Conservation (phyloP, 352 stramenopile species). For the Phytophthora cryptogea region DNA sequence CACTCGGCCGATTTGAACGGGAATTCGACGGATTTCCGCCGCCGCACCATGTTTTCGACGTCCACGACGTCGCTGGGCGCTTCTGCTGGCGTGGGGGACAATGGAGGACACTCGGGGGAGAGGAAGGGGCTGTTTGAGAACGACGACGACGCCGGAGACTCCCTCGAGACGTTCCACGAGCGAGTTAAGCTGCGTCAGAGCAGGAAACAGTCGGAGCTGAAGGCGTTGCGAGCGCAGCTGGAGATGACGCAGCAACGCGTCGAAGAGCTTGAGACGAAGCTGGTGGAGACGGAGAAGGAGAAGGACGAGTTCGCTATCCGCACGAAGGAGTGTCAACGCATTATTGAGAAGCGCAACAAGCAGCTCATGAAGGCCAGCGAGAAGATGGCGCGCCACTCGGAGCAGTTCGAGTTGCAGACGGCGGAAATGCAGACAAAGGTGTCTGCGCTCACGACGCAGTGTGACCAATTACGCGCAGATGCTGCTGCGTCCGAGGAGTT, state of each 20-base stretch:
- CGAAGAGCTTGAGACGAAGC: constrained; percentile 40
- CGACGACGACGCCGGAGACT: constrained; percentile 70
- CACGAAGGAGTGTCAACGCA: constrained; percentile 78
- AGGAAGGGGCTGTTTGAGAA: constrained; percentile 77
- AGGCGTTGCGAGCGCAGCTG: constrained; percentile 49
- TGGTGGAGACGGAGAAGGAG: constrained; percentile 42
- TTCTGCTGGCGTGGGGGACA: constrained; percentile 8
- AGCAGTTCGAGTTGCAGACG: constrained; percentile 63
- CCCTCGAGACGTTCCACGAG: constrained; percentile 73
- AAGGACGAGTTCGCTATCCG: constrained; percentile 72
- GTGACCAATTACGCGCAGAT: constrained; percentile 39
- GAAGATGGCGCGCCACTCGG: constrained; percentile 58
- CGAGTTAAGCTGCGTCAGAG: constrained; percentile 72
- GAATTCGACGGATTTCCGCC: constrained; percentile 29
- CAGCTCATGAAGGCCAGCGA: constrained; percentile 86
- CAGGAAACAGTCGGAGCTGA: constrained; percentile 71
- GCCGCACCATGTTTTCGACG: constrained; percentile 49
- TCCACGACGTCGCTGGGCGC: constrained; percentile 29
- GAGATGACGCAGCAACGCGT: constrained; percentile 37
- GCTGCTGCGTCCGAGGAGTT: constrained; percentile 30
- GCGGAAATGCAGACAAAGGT: constrained; percentile 51
- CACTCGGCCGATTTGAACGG: constrained; percentile 34
- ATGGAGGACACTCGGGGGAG: constrained; percentile 33
- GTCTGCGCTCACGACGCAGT: constrained; percentile 37
- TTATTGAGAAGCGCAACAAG: constrained; percentile 88